Conservation (phyloP, 2,329 filamentous ascomycete genomes). For the Diplodia mutila region DNA sequence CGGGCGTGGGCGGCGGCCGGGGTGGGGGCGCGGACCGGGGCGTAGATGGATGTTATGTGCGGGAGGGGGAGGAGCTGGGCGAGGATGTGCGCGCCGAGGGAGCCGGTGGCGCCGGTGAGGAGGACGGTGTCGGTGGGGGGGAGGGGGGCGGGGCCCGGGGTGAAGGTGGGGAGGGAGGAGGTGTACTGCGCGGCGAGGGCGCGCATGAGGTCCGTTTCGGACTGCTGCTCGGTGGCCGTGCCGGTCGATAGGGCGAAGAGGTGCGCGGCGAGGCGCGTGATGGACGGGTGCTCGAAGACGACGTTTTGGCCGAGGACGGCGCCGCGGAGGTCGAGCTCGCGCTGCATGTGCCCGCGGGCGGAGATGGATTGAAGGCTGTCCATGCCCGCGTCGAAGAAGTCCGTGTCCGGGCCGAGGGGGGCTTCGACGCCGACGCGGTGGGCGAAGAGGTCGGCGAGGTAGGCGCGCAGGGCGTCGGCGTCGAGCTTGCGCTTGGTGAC, state of each 20-base stretch:
- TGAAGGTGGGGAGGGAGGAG: background rate
- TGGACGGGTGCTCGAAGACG: slow-evolving; percentile 61
- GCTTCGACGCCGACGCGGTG: slow-evolving; percentile 32
- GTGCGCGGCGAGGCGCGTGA: slow-evolving; percentile 51
- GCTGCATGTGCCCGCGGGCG: slow-evolving; percentile 57
- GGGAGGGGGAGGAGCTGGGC: slow-evolving; percentile 30
- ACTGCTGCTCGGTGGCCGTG: slow-evolving; percentile 36
- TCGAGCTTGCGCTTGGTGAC: slow-evolving; percentile 33
- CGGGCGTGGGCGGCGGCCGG: slow-evolving; percentile 30
- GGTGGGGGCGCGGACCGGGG: slow-evolving; percentile 50
- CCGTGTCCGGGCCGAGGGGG: slow-evolving; percentile 46
- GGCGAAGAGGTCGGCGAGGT: slow-evolving; percentile 31
- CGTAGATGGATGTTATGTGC: slow-evolving; percentile 31
- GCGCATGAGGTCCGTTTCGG: slow-evolving; percentile 50
- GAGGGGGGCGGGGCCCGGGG: background rate
- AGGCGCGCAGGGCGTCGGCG: slow-evolving; percentile 39
- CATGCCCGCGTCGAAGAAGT: slow-evolving; percentile 63
- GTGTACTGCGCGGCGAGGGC: slow-evolving; percentile 53
- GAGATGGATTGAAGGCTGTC: slow-evolving; percentile 64
- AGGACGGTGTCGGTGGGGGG: slow-evolving; percentile 28
- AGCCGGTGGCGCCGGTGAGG: slow-evolving; percentile 35
- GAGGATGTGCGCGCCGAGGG: slow-evolving; percentile 33
- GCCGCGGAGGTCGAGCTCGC: slow-evolving; percentile 54
- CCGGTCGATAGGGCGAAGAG: slow-evolving; percentile 51
- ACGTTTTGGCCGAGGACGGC: slow-evolving; percentile 57